A percentile compares a stretch with the other conserved stretches of the same genome.
phyloP scores from a whole-genome alignment of 2,329 filamentous ascomycete species.

The Macrophomina phaseolina region DNA sequence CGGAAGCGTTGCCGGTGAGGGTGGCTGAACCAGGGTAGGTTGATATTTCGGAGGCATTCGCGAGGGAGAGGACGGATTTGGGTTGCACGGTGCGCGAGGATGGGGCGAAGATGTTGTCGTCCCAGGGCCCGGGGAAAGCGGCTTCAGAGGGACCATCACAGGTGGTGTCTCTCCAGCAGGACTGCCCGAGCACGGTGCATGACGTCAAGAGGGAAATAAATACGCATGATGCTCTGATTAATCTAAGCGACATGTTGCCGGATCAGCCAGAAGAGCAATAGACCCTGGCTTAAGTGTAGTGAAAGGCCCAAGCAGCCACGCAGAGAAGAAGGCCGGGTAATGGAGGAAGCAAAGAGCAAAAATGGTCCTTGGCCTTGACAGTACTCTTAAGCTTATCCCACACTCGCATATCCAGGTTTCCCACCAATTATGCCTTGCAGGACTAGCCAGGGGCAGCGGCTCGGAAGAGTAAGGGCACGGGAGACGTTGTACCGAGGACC shows the following conservation, averaged over 20 bases:
- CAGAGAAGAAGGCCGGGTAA: not conserved
- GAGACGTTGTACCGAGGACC: constrained; percentile 9
- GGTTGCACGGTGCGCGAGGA: constrained; percentile 58
- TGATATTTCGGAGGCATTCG: constrained; percentile 40
- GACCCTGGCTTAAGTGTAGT: not conserved
- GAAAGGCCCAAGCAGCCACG: not conserved
- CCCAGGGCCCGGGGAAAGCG: constrained; percentile 64
- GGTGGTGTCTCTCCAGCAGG: constrained; percentile 62
- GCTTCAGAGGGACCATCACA: constrained; percentile 58
- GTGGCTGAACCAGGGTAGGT: constrained; percentile 36
- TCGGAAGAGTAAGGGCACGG: not conserved
- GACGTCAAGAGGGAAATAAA: constrained; percentile 5
- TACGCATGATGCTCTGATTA: not conserved
- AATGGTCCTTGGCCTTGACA: not conserved
- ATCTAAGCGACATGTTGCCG: constrained; percentile 4
- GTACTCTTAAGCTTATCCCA: not conserved
- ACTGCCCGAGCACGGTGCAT: constrained; percentile 7
- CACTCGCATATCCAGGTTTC: not conserved
- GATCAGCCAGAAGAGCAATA: not conserved
- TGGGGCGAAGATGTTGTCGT: constrained; percentile 63
- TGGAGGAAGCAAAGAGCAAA: not conserved
- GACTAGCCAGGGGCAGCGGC: not conserved
- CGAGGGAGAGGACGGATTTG: constrained; percentile 48
- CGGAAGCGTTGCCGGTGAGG: constrained; percentile 56
- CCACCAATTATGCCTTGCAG: not conserved